These are phyloP conservation scores for Zygoascus ofunaensis DNA, from an alignment of 805 yeast species.

Conservation along the genomic window DNA sequence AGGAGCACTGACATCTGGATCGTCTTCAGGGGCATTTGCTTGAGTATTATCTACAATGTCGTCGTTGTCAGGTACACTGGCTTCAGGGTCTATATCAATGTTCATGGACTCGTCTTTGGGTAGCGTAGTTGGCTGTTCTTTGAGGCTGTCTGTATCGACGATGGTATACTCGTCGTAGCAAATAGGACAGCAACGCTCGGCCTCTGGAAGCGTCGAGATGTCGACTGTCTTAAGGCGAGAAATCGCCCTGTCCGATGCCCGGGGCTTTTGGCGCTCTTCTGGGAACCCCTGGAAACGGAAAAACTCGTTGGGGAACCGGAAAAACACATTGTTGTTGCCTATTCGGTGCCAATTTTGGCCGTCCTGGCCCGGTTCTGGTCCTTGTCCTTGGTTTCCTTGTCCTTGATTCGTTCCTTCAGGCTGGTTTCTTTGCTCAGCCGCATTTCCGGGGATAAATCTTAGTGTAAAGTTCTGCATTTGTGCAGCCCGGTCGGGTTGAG, in stretches of 20 bases:
- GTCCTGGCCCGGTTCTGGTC: not conserved
- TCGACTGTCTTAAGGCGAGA: slow-evolving; percentile 25
- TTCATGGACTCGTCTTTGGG: too few species aligned
- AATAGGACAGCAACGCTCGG: slow-evolving; percentile 34
- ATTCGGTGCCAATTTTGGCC: not conserved
- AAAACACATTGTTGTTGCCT: not conserved
- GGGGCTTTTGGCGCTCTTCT: slow-evolving; percentile 8
- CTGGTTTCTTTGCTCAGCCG: not conserved
- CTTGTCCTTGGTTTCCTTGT: not conserved
- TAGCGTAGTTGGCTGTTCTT: too few species aligned
- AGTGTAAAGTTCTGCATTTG: not conserved
- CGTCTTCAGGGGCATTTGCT: not conserved
- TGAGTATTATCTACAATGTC: too few species aligned
- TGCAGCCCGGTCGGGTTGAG: not conserved
- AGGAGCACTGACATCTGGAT: not conserved
- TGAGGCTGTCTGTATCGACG: too few species aligned
- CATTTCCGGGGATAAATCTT: not conserved
- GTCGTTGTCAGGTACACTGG: too few species aligned
- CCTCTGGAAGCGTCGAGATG: slow-evolving; percentile 23
- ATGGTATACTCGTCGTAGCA: slow-evolving; percentile 34
- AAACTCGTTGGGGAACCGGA: not conserved
- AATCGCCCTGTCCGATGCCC: slow-evolving; percentile 25
- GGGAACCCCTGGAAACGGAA: not conserved
- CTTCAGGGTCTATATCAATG: too few species aligned
- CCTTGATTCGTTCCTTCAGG: not conserved